Evolutionary conservation across 2,329 filamentous ascomycete species (phyloP), one percentile per base, ranked within the genome.

Genomic region (Ilyonectria destructans): DNA sequence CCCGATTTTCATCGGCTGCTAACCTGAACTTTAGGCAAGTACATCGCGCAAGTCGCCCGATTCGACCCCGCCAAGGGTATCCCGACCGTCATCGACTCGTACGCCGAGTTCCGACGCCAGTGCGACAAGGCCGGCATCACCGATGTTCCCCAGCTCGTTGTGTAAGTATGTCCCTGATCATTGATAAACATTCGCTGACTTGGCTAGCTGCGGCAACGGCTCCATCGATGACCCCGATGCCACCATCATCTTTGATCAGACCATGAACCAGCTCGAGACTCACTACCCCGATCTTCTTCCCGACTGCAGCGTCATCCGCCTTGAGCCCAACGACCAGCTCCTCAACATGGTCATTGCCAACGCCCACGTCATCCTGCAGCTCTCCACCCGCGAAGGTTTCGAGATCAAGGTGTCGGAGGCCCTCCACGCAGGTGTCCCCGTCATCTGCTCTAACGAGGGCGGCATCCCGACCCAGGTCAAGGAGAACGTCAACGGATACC

Each of bases 371-470:
- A 91, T 91, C 1, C 86, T 96, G 8, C 93, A 96, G 80, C 88
- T 96, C 6, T 95, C 92, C 3, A 95, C 91, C 0, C 89, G 92
- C 40, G 93, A 96, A 78, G 93, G 93, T 0, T 96, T 96, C 74
- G 93, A 96, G 80, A 91, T 96, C 74, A 96, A 96, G 81, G 93
- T 96, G 6, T 94, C 92, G 0, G 94, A 96, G 80, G 93, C 92
- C 1, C 85, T 96, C 23, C 93, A 95, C 77, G 93, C 94, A 51
- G 93, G 93, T 15, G 89, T 92, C 2, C 93, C 93, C 1, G 88
- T 95, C 74, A 94, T 96, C 69, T 92, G 91, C 3, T 93, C 92
- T 1, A 85, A 86, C 21, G 90, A 91, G 1, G 93, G 93, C n/a
- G 93, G 93, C 12, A 95, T 96, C 60, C 93, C 93, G 1, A 84